Evolutionary conservation across 2,329 filamentous ascomycete genomes (phyloP), one percentile per base, ranked within the genome.

Genomic region (Monilinia vaccinii-corymbosi): DNA sequence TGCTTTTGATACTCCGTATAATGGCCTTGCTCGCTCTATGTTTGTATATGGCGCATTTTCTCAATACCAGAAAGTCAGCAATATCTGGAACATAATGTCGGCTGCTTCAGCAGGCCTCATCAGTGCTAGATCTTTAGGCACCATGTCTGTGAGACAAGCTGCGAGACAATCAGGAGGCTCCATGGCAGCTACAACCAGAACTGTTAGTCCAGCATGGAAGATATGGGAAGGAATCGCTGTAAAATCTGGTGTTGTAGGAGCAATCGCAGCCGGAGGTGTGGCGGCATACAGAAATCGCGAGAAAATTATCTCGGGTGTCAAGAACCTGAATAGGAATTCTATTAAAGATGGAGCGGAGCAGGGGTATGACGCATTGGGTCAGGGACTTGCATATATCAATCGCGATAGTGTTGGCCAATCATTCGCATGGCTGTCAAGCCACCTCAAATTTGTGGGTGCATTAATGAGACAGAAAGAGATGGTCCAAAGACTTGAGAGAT

Each of bases 1-100:
- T 38, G 84, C 89, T 8, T 94, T 94, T 68, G 91, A 96, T 73
- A 96, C 91, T 0, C 91, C 91, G 0, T 95, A 87, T 73, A 84
- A 90, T 60, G 86, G 86, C 8, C 78, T 83, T 18, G 78, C 81
- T 3, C 74, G 81, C 14, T 80, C 78, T 52, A 81, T 83, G 79
- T 83, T 83, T 62, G 81, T 82, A 48, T 83, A 83, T 63, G 81
- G 81, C 48, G 81, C 80, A 36, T 83, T 83, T 59, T 81, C 79
- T 55, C 82, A 82, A 70, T 83, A 83, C 66, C 76, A 79, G 61
- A 82, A 81, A 60, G 78, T 83, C 63, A 80, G 75, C 69, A 75
- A 73, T 50, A 78, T 82, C 42, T 82, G 81, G 72, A 82, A 82
- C 61, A 76, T 81, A 66, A 80, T 82, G 77, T 80, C 79, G 0